Base-by-base conservation (phyloP, 345 rosid genomes). In the Physaria fendleri region DNA sequence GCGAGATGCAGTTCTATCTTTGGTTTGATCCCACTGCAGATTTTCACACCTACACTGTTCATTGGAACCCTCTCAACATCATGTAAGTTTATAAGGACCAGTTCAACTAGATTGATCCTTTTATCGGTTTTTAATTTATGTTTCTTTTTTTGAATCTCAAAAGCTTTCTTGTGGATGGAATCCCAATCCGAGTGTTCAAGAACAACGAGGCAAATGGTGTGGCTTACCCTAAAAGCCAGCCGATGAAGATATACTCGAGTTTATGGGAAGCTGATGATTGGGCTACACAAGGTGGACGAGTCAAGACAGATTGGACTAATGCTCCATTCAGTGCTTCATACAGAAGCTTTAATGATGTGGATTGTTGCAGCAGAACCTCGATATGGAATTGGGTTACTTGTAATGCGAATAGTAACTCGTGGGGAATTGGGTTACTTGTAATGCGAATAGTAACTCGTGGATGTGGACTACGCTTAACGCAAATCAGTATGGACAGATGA, bases 1-100 rank as follows among this genome's bases (percentile, higher is more conserved):
- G 78, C n/a, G 96, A 88, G 47, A 86, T 82, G 41, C 90, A 88
- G 28, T 88, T 85, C 58, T 74, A 79, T 56, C 79, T 88, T 3
- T 87, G 95, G 95, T 84, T 84, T 40, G 82, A 87, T 45, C 95
- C 92, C 3, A 82, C 89, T 11, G 69, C 83, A 5, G 82, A 82
- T 63, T 88, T 80, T 57, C 90, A 88, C 76, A 83, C 90, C 2
- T 85, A 88, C 27, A 74, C 96, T 5, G 73, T 83, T 8, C 85
- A 75, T 3, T 83, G 90, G 90, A 88, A 88, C 47, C 83, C 86
- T 5, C 73, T 63, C 4, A 75, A 62, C 40, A 76, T 85, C 21
- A 53, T 79, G 96, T 85, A 76, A 74, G 87, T n/a, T 33, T 39
- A 32, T 41, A n/a, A n/a, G n/a, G n/a, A n/a, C n/a, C n/a, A n/a